These are phyloP conservation scores for Alnus glutinosa DNA, from an alignment of 306 rosid genomes.

Conservation along the genomic window DNA sequence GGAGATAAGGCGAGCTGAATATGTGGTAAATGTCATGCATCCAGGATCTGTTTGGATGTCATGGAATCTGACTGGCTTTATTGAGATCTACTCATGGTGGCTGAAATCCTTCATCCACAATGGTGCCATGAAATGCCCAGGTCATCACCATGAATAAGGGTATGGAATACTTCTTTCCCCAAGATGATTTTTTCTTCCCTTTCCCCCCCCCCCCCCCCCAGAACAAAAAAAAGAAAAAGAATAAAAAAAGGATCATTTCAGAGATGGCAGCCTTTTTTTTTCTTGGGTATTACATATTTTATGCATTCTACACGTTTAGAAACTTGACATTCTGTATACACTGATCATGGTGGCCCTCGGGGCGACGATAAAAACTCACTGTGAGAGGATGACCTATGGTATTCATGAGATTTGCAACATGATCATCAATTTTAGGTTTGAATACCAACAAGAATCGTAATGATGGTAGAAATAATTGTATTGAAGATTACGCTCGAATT, in stretches of 20 bases:
- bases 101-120: neutral
- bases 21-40: neutral
- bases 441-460: too few species aligned
- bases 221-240: neutral
- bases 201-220: neutral
- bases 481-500: too few species aligned
- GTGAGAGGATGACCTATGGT: too few species aligned
- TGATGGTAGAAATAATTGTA: too few species aligned
- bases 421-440: neutral
- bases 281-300: too few species aligned
- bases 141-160: neutral
- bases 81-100: neutral
- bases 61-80: neutral
- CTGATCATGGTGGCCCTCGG: too few species aligned
- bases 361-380: too few species aligned
- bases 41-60: constrained; percentile 4
- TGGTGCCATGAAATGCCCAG: neutral
- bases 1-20: constrained; percentile 4
- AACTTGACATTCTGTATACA: too few species aligned
- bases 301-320: too few species aligned
- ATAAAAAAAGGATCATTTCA: neutral
- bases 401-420: neutral
- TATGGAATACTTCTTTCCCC: neutral
- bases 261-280: neutral
- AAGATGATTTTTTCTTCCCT: neutral